phyloP scores from a whole-genome alignment of 192 early-diverging fungal genomes.

The Coemansia sp. region DNA sequence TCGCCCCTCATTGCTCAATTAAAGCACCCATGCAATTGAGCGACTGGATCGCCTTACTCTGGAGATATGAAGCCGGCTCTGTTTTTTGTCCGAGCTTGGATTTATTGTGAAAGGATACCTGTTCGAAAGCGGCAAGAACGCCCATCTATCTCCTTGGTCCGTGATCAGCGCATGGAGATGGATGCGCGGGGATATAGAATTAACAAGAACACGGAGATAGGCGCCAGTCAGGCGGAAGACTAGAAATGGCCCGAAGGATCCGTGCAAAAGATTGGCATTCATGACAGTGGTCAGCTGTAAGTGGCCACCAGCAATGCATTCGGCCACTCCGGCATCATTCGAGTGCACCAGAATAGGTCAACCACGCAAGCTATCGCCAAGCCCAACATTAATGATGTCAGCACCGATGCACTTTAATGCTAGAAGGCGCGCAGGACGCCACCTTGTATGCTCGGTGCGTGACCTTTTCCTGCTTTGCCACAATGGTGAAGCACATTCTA shows the following conservation, averaged over 20 bases:
- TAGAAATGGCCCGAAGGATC: not conserved
- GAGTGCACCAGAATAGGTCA: not conserved
- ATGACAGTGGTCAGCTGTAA: not conserved
- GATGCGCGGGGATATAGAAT: not conserved
- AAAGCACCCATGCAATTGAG: not conserved
- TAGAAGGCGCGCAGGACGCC: not conserved
- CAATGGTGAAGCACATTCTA: not conserved
- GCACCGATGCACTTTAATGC: not conserved
- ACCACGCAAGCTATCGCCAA: not conserved
- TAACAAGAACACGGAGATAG: not conserved
- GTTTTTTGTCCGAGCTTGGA: not conserved
- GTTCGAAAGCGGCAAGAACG: not conserved
- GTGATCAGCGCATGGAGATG: not conserved
- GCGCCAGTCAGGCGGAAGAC: not conserved
- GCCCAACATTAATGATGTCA: no score
- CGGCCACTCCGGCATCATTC: not conserved
- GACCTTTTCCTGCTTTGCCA: constrained; percentile 1
- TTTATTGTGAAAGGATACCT: not conserved
- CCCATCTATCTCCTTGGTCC: not conserved
- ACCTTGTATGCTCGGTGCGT: not conserved
- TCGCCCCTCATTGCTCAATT: no score
- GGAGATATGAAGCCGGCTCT: no score
- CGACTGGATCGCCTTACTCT: not conserved
- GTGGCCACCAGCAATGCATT: not conserved
- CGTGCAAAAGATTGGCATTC: not conserved